Evolutionary conservation across 2,329 filamentous ascomycete genomes (phyloP).

Genomic region (Penicillium decumbens): DNA sequence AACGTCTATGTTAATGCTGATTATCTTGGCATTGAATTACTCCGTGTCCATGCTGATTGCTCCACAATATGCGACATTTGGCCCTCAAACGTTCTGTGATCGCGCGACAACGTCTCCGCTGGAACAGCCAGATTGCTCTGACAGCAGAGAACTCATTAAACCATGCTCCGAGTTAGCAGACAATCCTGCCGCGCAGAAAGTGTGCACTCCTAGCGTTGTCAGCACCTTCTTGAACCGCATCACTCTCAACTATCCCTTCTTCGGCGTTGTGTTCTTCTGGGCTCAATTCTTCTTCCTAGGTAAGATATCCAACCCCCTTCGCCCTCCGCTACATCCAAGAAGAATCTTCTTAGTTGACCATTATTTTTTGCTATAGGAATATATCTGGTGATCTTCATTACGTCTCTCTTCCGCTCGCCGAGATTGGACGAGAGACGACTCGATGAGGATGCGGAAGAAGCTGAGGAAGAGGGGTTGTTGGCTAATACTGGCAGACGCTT

Average conservation of each 20-base stretch:
- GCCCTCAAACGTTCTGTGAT: slow-evolving; percentile 90
- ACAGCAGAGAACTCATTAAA: slow-evolving; percentile 63
- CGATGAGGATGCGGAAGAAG: slow-evolving; percentile 83
- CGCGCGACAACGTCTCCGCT: slow-evolving; percentile 59
- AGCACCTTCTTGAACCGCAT: slow-evolving; percentile 91
- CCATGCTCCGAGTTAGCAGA: slow-evolving; percentile 74
- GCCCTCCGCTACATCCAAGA: neutral
- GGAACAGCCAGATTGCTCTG: slow-evolving; percentile 68
- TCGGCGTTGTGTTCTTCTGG: slow-evolving; percentile 92
- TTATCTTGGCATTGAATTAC: slow-evolving; percentile 89
- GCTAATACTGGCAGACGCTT: slow-evolving; percentile 77
- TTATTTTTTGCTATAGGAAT: slow-evolving; percentile 44
- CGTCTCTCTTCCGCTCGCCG: slow-evolving; percentile 74
- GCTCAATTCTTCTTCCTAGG: slow-evolving; percentile 87
- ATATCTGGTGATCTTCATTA: slow-evolving; percentile 75
- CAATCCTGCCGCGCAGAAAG: slow-evolving; percentile 65
- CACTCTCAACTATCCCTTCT: slow-evolving; percentile 90
- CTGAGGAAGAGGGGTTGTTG: slow-evolving; percentile 88
- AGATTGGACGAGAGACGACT: slow-evolving; percentile 69
- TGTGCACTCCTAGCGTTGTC: slow-evolving; percentile 87
- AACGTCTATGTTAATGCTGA: slow-evolving; percentile 84
- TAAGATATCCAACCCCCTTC: slow-evolving; percentile 21
- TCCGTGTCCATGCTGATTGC: slow-evolving; percentile 88
- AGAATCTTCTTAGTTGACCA: neutral
- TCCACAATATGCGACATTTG: slow-evolving; percentile 90